Evolutionary conservation across 2,329 filamentous ascomycete species (phyloP).

Genomic region (Escovopsis sp.): DNA sequence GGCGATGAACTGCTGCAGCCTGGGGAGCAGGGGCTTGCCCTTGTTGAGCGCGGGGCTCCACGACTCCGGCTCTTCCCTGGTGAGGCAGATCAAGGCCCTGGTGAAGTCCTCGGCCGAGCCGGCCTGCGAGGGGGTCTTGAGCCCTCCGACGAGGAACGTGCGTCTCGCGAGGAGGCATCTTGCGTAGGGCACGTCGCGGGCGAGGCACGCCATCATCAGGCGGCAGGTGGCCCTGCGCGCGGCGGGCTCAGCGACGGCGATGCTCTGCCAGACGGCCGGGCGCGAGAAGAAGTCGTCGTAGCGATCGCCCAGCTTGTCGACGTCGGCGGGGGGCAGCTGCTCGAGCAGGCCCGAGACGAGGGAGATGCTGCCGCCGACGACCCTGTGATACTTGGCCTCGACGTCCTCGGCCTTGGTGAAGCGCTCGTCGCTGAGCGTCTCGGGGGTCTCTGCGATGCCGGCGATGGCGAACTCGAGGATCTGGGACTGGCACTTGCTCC

Average conservation of each 20-base stretch:
- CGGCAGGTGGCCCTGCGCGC: slow-evolving; percentile 37
- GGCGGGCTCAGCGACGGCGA: slow-evolving; percentile 43
- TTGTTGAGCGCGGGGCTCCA: slow-evolving; percentile 46
- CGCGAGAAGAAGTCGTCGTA: slow-evolving; percentile 54
- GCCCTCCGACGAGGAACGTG: slow-evolving; percentile 54
- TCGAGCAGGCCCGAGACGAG: slow-evolving; percentile 38
- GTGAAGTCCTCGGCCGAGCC: slow-evolving; percentile 62
- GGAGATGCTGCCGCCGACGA: slow-evolving; percentile 41
- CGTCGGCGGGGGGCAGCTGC: slow-evolving; percentile 32
- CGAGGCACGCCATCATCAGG: slow-evolving; percentile 33
- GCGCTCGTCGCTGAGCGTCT: slow-evolving; percentile 78
- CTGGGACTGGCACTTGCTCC: slow-evolving; percentile 64
- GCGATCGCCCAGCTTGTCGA: slow-evolving; percentile 41
- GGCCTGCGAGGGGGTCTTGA: slow-evolving; percentile 54
- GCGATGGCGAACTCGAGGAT: slow-evolving; percentile 72
- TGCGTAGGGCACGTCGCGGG: slow-evolving; percentile 30
- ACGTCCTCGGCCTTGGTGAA: slow-evolving; percentile 74
- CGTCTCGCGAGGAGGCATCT: slow-evolving; percentile 37
- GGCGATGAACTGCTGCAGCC: slow-evolving; percentile 58
- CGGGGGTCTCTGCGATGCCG: slow-evolving; percentile 63
- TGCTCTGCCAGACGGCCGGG: slow-evolving; percentile 49
- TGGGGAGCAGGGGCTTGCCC: slow-evolving; percentile 37
- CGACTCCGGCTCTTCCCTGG: slow-evolving; percentile 45
- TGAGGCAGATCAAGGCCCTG: slow-evolving; percentile 50
- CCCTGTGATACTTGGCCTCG: slow-evolving; percentile 69